Evolutionary conservation across 2,329 filamentous ascomycete genomes (phyloP).

Genomic region (Beauveria pseudobassiana): DNA sequence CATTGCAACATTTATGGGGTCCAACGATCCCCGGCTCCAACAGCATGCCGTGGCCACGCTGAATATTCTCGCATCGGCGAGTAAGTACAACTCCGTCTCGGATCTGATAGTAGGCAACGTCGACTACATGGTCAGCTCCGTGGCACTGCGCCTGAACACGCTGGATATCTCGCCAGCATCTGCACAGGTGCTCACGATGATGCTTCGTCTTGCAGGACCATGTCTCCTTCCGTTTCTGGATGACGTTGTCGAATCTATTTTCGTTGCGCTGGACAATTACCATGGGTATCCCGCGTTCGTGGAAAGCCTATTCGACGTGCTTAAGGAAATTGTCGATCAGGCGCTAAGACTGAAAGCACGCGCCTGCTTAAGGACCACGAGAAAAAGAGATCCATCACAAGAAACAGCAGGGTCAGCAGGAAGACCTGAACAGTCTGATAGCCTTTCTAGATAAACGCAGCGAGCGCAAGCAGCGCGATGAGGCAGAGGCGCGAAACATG

Average conservation of each 20-base stretch:
- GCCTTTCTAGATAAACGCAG: conserved; percentile 55
- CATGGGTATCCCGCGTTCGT: conserved; percentile 87
- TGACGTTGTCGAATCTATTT: conserved; percentile 84
- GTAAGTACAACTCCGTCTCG: conserved; percentile 66
- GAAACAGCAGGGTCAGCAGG: conserved; percentile 26
- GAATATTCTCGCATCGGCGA: conserved; percentile 69
- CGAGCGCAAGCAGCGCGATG: conserved; percentile 26
- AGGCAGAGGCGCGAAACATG: conserved; percentile 28
- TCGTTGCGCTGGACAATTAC: conserved; percentile 87
- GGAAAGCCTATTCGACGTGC: conserved; percentile 73
- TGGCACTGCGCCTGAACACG: conserved; percentile 81
- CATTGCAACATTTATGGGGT: conserved; percentile 80
- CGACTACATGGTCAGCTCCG: conserved; percentile 92
- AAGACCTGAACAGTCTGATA: conserved; percentile 37
- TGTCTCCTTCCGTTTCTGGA: conserved; percentile 80
- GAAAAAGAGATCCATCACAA: conserved; percentile 32
- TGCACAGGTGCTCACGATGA: conserved; percentile 86
- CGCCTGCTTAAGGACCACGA: conserved; percentile 35
- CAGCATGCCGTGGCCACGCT: conserved; percentile 77
- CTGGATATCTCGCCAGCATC: conserved; percentile 89
- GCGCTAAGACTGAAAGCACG: conserved; percentile 50
- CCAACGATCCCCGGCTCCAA: conserved; percentile 58
- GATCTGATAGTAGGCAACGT: conserved; percentile 83
- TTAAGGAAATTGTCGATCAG: conserved; percentile 81
- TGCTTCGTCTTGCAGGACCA: conserved; percentile 81